These are phyloP conservation scores for Zopfia rhizophila DNA, from an alignment of 2,329 filamentous ascomycete genomes.

Conservation along the genomic window DNA sequence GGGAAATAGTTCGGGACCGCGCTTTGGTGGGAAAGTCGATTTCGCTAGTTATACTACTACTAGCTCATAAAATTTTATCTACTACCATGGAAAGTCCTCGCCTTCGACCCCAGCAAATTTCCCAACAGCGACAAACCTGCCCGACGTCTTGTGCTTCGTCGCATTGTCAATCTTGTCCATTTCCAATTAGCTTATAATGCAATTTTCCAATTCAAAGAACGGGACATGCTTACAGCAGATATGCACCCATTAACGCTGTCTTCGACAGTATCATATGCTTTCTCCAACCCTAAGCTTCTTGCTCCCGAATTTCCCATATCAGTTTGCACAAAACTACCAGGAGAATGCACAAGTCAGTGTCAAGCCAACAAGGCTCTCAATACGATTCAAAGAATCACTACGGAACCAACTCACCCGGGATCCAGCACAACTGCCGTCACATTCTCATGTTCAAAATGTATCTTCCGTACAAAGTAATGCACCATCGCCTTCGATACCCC, in stretches of 20 bases:
- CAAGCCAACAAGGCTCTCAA: too few relatives aligned
- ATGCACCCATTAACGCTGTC: slow-evolving; percentile 2
- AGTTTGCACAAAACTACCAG: slow-evolving; percentile 25
- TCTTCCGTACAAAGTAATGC: slow-evolving; percentile 20
- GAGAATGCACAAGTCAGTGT: too few relatives aligned
- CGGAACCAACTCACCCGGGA: too few relatives aligned
- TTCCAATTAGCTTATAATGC: too few relatives aligned
- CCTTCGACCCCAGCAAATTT: too few relatives aligned
- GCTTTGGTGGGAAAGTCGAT: too few relatives aligned
- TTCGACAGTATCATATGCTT: slow-evolving; percentile 21
- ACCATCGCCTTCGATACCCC: slow-evolving; percentile 22
- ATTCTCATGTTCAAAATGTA: slow-evolving; percentile 21
- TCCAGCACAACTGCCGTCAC: slow-evolving; percentile 22
- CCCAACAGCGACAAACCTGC: background rate
- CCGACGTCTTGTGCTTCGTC: slow-evolving; percentile 3
- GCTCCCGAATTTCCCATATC: slow-evolving; percentile 22
- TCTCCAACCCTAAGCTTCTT: slow-evolving; percentile 12
- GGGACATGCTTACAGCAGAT: too few relatives aligned
- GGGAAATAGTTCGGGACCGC: too few relatives aligned
- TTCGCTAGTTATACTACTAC: too few relatives aligned
- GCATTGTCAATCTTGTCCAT: slow-evolving; percentile 5
- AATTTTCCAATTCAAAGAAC: too few relatives aligned
- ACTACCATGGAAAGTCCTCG: slow-evolving; percentile 1
- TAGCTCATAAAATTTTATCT: too few relatives aligned
- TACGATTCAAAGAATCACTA: too few relatives aligned